phyloP scores from a whole-genome alignment of 228 moss, liverwort and hornwort species.

The Sphagnum magellanicum region DNA sequence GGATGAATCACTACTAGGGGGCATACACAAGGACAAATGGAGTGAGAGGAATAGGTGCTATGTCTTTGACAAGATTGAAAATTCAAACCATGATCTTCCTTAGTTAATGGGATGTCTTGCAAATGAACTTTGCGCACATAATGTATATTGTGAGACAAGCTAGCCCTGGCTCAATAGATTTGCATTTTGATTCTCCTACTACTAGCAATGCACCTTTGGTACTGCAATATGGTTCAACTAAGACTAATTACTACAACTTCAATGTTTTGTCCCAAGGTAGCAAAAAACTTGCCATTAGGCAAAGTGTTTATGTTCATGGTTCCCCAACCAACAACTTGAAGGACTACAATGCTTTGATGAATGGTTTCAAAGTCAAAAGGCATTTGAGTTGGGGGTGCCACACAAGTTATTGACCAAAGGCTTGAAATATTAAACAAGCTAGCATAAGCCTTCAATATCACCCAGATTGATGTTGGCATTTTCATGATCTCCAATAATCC shows the following conservation, averaged over 20 bases:
- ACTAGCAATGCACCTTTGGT: constrained; percentile 21
- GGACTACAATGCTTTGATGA: constrained; percentile 31
- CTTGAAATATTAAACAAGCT: constrained; percentile 34
- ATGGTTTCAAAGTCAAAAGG: constrained; percentile 45
- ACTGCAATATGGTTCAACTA: constrained; percentile 30
- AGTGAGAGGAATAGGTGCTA: constrained; percentile 30
- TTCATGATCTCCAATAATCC: constrained; percentile 34
- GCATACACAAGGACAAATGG: constrained; percentile 27
- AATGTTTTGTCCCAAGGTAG: constrained; percentile 47
- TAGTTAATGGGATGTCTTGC: constrained; percentile 40
- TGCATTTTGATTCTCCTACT: constrained; percentile 13
- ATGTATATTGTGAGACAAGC: constrained; percentile 18
- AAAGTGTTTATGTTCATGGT: constrained; percentile 31
- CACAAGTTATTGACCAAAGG: constrained; percentile 61
- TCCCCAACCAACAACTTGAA: constrained; percentile 37
- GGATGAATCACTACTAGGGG: constrained; percentile 13
- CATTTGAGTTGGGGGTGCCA: constrained; percentile 54
- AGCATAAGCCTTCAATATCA: constrained; percentile 67
- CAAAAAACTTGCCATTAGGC: constrained; percentile 30
- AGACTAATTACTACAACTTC: constrained; percentile 27
- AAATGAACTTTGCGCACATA: constrained; percentile 21
- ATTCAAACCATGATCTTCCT: constrained; percentile 19
- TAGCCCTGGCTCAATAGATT: constrained; percentile 19
- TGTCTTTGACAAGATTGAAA: constrained; percentile 21
- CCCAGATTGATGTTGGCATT: constrained; percentile 35